phyloP scores from a whole-genome alignment of 805 yeast genomes.

The Ogataea trehaloabstinens region DNA sequence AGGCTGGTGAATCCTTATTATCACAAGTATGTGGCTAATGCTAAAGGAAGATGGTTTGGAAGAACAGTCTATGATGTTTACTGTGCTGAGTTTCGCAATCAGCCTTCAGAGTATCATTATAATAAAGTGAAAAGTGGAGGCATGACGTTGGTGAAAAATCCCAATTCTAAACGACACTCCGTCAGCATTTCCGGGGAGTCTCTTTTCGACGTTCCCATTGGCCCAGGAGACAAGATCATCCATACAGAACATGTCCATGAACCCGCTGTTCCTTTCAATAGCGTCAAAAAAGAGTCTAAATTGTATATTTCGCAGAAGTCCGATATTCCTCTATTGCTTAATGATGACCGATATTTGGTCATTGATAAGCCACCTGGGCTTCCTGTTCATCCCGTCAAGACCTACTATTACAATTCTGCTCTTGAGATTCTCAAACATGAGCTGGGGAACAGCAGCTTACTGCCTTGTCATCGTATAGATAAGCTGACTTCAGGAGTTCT shows the following conservation, averaged over 20 bases:
- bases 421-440: slow-evolving; percentile 42
- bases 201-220: slow-evolving; percentile 16
- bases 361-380: slow-evolving; percentile 50
- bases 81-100: slow-evolving; percentile 31
- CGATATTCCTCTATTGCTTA: slow-evolving; percentile 25
- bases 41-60: slow-evolving; percentile 39
- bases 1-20: slow-evolving; percentile 37
- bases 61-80: slow-evolving; percentile 34
- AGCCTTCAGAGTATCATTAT: slow-evolving; percentile 8
- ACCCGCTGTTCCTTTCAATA: slow-evolving; percentile 10
- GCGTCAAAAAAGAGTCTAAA: neutral
- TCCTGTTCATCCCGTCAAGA: slow-evolving; percentile 52
- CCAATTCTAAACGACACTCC: slow-evolving; percentile 24
- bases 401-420: slow-evolving; percentile 41
- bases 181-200: slow-evolving; percentile 30
- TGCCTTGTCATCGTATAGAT: slow-evolving; percentile 48
- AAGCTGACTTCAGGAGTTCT: slow-evolving; percentile 51
- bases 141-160: slow-evolving; percentile 22
- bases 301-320: no score
- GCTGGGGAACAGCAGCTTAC: slow-evolving; percentile 19
- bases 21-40: slow-evolving; percentile 29
- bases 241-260: slow-evolving; percentile 18
- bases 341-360: slow-evolving; percentile 31
- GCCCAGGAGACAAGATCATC: slow-evolving; percentile 13
- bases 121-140: slow-evolving; percentile 6